Evolutionary conservation across 2,329 filamentous ascomycete genomes (phyloP).

Genomic region (Monosporascus sp.): DNA sequence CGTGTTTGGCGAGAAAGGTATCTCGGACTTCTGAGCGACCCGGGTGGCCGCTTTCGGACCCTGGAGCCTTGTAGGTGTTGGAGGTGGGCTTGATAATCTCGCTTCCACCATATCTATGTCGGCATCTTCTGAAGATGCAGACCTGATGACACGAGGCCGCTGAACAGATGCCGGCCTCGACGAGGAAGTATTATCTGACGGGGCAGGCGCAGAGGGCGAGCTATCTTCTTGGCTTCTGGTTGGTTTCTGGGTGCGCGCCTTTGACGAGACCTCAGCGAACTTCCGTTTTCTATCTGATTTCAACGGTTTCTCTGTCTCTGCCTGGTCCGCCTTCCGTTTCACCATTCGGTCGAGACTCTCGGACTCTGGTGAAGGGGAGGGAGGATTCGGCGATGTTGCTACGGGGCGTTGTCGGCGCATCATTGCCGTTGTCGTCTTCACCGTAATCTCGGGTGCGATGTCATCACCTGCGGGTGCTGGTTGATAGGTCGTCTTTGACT

Average conservation of each 20-base stretch:
- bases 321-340: slow-evolving; percentile 6
- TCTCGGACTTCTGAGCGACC: slow-evolving; percentile 1
- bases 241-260: slow-evolving; percentile 14
- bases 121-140: slow-evolving; percentile 15
- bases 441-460: slow-evolving; percentile 13
- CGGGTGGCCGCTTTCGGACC: neutral
- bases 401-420: slow-evolving; percentile 11
- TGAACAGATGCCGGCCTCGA: slow-evolving; percentile 6
- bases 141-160: slow-evolving; percentile 6
- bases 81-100: slow-evolving; percentile 26
- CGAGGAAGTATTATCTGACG: slow-evolving; percentile 6
- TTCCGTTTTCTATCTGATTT: slow-evolving; percentile 25
- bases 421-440: slow-evolving; percentile 12
- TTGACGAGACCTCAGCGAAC: slow-evolving; percentile 22
- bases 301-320: slow-evolving; percentile 6
- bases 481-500: slow-evolving; percentile 19
- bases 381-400: slow-evolving; percentile 14
- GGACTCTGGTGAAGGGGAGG: slow-evolving; percentile 9
- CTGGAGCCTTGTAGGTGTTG: slow-evolving; percentile 20
- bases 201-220: slow-evolving; percentile 9
- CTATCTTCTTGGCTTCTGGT: slow-evolving; percentile 9
- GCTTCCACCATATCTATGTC: slow-evolving; percentile 14
- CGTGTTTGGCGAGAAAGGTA: slow-evolving; percentile 9
- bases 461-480: slow-evolving; percentile 1
- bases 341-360: slow-evolving; percentile 5